Percentiles rank a stretch among this genome's conserved stretches.
Conservation (phyloP, 2,329 filamentous ascomycete species). For the Aspergillus sp. region DNA sequence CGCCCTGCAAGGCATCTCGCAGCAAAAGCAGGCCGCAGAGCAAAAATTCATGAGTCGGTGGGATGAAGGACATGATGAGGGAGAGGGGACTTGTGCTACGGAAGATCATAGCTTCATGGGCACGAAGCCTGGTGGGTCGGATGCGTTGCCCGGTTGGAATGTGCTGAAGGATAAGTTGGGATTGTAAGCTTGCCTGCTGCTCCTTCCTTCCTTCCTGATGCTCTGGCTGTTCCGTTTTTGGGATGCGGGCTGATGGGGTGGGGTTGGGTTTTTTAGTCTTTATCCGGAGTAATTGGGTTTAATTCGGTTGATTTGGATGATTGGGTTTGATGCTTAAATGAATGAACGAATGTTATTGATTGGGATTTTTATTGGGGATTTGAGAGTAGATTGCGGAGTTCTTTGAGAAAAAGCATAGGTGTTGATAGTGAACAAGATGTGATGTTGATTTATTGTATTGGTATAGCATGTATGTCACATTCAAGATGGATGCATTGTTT, state of each 20-base stretch:
- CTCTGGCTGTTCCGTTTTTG: slow-evolving; percentile 6
- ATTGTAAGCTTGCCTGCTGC: neutral
- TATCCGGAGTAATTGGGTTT: slow-evolving; percentile 8
- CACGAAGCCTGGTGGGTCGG: slow-evolving; percentile 28
- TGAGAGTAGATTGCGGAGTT: no score
- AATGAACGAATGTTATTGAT: no score
- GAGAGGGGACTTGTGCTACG: slow-evolving; percentile 26
- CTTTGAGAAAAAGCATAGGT: no score
- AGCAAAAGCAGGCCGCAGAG: slow-evolving; percentile 29
- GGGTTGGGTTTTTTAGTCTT: neutral
- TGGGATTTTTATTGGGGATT: no score
- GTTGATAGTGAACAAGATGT: neutral
- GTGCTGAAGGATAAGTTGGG: slow-evolving; percentile 26
- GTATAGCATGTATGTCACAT: neutral
- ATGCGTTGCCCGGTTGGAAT: slow-evolving; percentile 35
- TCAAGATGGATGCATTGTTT: slow-evolving; percentile 4
- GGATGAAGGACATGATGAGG: slow-evolving; percentile 10
- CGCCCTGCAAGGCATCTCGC: neutral
- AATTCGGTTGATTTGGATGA: no score
- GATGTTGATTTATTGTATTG: slow-evolving; percentile 1
- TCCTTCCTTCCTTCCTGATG: neutral
- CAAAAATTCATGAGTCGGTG: slow-evolving; percentile 21
- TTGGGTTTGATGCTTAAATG: no score
- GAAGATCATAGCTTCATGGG: slow-evolving; percentile 39
- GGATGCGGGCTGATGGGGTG: neutral